Evolutionary conservation across 257 asterid genomes (phyloP).

Genomic region (Nicotiana benthamiana): DNA sequence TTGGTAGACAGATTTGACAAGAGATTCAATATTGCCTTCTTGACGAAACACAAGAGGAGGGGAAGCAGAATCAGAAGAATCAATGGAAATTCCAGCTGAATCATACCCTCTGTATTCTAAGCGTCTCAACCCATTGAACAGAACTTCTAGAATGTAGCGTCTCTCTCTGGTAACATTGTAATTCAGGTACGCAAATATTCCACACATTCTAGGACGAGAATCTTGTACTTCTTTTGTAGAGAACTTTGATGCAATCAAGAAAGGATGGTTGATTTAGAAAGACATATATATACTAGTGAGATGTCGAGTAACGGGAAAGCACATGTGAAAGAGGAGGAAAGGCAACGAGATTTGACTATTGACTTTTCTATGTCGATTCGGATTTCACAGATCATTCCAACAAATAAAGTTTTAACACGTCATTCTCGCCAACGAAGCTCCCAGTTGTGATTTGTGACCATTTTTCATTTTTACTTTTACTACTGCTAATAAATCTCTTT

Average conservation of each 20-base stretch:
- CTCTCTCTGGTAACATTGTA: slow-evolving; percentile 62
- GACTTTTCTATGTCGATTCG: background rate
- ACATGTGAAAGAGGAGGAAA: background rate
- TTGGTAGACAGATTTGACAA: slow-evolving; percentile 75
- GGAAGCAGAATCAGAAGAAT: slow-evolving; percentile 19
- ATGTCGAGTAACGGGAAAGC: background rate
- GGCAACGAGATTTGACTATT: background rate
- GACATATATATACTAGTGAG: background rate
- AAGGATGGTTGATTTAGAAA: background rate
- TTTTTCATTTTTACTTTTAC: no score
- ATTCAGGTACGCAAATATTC: slow-evolving; percentile 91
- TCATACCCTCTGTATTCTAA: slow-evolving; percentile 97
- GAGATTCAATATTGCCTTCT: slow-evolving; percentile 79
- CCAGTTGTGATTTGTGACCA: no score
- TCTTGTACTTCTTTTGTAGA: background rate
- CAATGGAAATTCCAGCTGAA: slow-evolving; percentile 81
- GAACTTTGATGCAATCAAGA: background rate
- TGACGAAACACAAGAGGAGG: slow-evolving; percentile 65
- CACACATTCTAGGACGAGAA: slow-evolving; percentile 53
- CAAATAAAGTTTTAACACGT: background rate
- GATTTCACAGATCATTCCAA: background rate
- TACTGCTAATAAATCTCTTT: no score
- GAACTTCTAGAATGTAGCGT: slow-evolving; percentile 67
- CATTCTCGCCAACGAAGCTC: background rate
- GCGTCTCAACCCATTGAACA: slow-evolving; percentile 81